phyloP scores from a whole-genome alignment of 805 yeast genomes.

The Yarrowia hollandica region DNA sequence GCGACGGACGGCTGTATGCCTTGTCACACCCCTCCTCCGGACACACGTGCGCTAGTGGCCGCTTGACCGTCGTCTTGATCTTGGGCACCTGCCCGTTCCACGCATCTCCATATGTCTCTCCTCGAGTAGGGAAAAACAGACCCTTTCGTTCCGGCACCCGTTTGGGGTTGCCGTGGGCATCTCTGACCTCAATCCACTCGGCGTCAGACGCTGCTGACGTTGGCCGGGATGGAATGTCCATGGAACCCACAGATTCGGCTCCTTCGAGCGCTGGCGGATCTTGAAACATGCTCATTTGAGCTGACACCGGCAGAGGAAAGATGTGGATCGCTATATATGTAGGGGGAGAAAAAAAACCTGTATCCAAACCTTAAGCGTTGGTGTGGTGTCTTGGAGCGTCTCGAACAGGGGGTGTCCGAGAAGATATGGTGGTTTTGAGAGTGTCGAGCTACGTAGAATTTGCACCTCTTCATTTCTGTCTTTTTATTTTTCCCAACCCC shows the following conservation, averaged over 20 bases:
- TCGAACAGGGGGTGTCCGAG: no score
- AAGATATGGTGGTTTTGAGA: no score
- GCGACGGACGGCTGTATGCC: conserved; percentile 76
- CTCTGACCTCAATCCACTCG: conserved; percentile 18
- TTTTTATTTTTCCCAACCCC: no score
- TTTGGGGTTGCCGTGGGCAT: conserved; percentile 23
- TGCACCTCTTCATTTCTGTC: no score
- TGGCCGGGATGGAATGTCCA: neutral
- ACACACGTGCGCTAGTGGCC: conserved; percentile 51
- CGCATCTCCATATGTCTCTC: conserved; percentile 6
- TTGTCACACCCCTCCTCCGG: conserved; percentile 67
- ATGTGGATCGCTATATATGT: conserved; percentile 21
- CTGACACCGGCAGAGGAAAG: neutral
- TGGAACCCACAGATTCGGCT: no score
- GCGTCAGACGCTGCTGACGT: conserved; percentile 2
- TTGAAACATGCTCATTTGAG: conserved; percentile 23
- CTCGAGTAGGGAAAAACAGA: conserved; percentile 7
- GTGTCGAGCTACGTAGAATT: no score
- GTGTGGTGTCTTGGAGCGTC: no score
- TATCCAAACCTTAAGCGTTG: neutral
- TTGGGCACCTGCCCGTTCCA: conserved; percentile 22
- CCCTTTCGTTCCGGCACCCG: conserved; percentile 18
- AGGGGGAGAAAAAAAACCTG: conserved; percentile 21
- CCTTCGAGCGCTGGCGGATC: no score
- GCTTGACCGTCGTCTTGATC: conserved; percentile 32